Conservation (phyloP, 306 rosid species). For the Trifolium fragiferum region DNA sequence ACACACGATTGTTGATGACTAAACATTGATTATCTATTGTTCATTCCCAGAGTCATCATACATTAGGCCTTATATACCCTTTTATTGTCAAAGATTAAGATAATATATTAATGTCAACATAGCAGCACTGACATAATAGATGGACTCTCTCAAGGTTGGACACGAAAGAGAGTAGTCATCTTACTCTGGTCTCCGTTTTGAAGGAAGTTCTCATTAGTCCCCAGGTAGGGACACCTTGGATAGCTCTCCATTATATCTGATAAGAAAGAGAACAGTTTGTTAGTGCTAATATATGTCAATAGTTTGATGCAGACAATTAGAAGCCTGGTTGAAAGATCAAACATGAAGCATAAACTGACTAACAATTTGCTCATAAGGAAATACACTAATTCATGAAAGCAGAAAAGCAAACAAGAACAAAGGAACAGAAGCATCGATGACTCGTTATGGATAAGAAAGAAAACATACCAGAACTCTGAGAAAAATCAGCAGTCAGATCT, state of each 20-base stretch:
- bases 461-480: constrained; percentile 71
- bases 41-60: constrained; percentile 72
- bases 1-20: neutral
- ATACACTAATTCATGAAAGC: neutral
- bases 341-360: neutral
- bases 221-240: constrained; percentile 70
- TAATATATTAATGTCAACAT: constrained; percentile 35
- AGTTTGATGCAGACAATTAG: constrained; percentile 38
- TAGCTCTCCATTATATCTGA: constrained; percentile 86
- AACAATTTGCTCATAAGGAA: constrained; percentile 5
- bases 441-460: neutral
- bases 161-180: neutral
- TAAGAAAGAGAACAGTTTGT: constrained; percentile 26
- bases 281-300: neutral
- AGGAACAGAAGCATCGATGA: neutral
- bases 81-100: constrained; percentile 46
- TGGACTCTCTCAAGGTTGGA: constrained; percentile 13
- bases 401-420: constrained; percentile 30
- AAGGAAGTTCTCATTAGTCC: constrained; percentile 60
- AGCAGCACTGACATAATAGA: constrained; percentile 24
- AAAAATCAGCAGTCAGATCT: constrained; percentile 73
- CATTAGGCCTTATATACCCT: constrained; percentile 63
- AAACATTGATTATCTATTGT: constrained; percentile 46
- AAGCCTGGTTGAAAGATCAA: constrained; percentile 13
- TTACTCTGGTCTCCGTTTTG: constrained; percentile 73